Evolutionary conservation across 495 filamentous ascomycete genomes (phyloP), one percentile per base, ranked within the genome.

Genomic region (Penicillium bialowiezense): DNA sequence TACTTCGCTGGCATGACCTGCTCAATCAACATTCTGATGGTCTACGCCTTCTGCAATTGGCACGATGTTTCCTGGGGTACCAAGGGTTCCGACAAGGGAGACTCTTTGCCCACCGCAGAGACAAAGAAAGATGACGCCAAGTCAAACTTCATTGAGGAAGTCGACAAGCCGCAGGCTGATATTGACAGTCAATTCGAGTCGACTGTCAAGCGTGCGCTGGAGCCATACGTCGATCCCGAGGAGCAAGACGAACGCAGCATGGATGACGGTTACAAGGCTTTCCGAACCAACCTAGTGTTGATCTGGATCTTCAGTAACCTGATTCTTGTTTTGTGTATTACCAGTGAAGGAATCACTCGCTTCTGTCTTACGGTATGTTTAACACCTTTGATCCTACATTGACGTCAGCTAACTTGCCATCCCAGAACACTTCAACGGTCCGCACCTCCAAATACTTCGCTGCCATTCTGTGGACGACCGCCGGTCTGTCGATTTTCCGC

Each of bases 21-120:
- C 18, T 97, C 95, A 67, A 89, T 96, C 85, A 98, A 98, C 70
- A 91, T 98, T 54, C 81, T 98, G 60, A 97, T 91, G 78, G 90
- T 98, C 48, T 98, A 98, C 73, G 90, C 77, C 48, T 98, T 96
- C 83, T 92, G 91, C 79, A 98, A 98, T 76, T 98, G 93, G 93
- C 93, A 98, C 74, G 93, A 98, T 68, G 93, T 98, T 39, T 96
- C 92, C 12, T 98, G 93, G 93, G 93, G 93, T 76, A 97, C 93
- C 65, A 97, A 98, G 77, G 93, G 93, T 64, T 90, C 93, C 5
- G 93, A 98, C 72, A 97, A 97, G 74, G 87, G 86, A 32, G 93
- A 97, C 48, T 88, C 88, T 12, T 73, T 98, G 24, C 93, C 93
- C 2, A 90, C 90, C 12, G 95, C 87, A 0, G 78, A 85, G 54